These are phyloP conservation scores for Amylostereum areolatum DNA, from an alignment of 1,284 basidiomycete species.

Conservation along the genomic window DNA sequence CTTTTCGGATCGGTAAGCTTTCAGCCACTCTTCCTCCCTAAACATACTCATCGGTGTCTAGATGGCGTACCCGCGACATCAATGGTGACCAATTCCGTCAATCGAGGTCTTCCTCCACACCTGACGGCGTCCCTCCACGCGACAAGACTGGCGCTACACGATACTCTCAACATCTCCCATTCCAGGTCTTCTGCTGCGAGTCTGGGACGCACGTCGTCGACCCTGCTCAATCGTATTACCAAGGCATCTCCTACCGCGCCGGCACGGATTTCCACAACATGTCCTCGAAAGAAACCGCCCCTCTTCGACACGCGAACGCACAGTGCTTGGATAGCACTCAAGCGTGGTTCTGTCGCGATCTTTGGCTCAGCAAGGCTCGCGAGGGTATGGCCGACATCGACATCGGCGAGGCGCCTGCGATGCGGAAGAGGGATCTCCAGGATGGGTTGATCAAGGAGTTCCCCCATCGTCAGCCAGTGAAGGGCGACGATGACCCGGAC, in stretches of 20 bases:
- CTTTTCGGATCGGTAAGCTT: constrained; percentile 82
- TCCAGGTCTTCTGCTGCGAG: constrained; percentile 97
- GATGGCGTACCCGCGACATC: constrained; percentile 94
- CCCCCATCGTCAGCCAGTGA: constrained; percentile 22
- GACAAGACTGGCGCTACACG: constrained; percentile 75
- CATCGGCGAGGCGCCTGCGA: constrained; percentile 21
- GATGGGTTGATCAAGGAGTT: constrained; percentile 15
- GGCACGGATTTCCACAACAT: constrained; percentile 77
- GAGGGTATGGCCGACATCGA: constrained; percentile 55
- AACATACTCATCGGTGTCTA: constrained; percentile 20
- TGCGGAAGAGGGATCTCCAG: constrained; percentile 25
- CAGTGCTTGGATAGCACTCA: constrained; percentile 90
- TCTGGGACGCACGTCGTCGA: constrained; percentile 93
- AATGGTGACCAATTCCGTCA: constrained; percentile 94
- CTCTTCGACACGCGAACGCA: constrained; percentile 66
- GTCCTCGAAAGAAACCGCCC: constrained; percentile 47
- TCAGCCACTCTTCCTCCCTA: not conserved
- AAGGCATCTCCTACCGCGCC: constrained; percentile 77
- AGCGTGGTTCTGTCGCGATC: constrained; percentile 92
- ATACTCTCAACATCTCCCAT: constrained; percentile 86
- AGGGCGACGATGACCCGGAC: constrained; percentile 47
- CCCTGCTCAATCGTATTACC: constrained; percentile 89
- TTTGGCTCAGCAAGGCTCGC: constrained; percentile 81
- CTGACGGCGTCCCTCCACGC: constrained; percentile 86
- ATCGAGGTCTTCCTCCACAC: constrained; percentile 85